Conservation (phyloP, 2,329 filamentous ascomycete genomes). For the Alternaria rosae region DNA sequence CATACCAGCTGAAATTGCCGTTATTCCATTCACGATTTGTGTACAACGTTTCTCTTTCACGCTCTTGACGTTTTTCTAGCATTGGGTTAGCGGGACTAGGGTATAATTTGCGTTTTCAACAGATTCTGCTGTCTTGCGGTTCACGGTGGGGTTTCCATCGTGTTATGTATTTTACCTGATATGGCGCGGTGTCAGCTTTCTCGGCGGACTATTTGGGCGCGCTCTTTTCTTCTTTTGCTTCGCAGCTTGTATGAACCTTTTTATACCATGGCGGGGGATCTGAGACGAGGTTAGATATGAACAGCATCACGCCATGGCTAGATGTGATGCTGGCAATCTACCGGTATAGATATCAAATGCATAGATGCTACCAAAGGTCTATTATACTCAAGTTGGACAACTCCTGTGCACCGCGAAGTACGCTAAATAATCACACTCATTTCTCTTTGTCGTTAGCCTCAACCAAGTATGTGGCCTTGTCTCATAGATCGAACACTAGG, state of each 20-base stretch:
- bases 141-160: background rate
- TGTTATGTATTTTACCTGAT: background rate
- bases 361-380: background rate
- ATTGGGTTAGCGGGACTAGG: background rate
- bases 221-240: background rate
- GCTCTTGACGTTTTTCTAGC: background rate
- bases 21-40: background rate
- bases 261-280: background rate
- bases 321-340: background rate
- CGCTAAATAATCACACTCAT: too few relatives aligned
- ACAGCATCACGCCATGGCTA: background rate
- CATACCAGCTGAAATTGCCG: background rate
- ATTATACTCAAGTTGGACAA: background rate
- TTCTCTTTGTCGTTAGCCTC: too few relatives aligned
- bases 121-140: background rate
- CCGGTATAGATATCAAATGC: background rate
- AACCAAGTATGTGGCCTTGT: too few relatives aligned
- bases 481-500: too few relatives aligned
- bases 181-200: background rate
- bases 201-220: background rate
- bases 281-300: background rate
- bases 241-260: background rate
- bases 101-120: constrained; percentile 1
- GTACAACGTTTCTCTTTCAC: background rate
- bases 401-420: background rate